Evolutionary conservation across 768 basidiomycete genomes (phyloP).

Genomic region (Candolleomyces efflorescens): DNA sequence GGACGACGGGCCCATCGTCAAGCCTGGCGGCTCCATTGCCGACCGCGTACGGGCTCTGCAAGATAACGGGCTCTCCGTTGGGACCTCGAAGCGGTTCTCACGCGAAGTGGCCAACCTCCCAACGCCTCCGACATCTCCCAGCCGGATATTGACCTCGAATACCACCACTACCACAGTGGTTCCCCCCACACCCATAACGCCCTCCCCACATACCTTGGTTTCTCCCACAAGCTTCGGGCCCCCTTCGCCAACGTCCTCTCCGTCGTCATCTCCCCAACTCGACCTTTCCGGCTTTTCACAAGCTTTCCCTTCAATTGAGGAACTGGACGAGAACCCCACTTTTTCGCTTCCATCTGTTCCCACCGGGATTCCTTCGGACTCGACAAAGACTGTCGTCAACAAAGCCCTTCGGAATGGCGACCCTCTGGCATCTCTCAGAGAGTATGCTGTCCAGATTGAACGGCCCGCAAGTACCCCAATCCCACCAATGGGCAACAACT

Average conservation of each 20-base stretch:
- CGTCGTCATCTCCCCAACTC: slow-evolving; percentile 37
- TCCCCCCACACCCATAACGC: slow-evolving; percentile 12
- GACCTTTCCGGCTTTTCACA: slow-evolving; percentile 56
- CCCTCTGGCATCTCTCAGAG: slow-evolving; percentile 27
- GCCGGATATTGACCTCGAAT: slow-evolving; percentile 27
- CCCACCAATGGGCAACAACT: slow-evolving; percentile 50
- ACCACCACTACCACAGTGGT: slow-evolving; percentile 17
- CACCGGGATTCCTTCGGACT: slow-evolving; percentile 30
- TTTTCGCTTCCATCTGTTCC: slow-evolving; percentile 49
- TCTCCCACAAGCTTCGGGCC: slow-evolving; percentile 70
- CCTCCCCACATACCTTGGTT: slow-evolving; percentile 63
- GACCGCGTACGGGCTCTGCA: slow-evolving; percentile 77
- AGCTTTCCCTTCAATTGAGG: slow-evolving; percentile 75
- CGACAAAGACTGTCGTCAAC: slow-evolving; percentile 12
- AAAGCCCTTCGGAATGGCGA: neutral
- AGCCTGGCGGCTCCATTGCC: slow-evolving; percentile 67
- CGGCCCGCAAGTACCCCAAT: slow-evolving; percentile 72
- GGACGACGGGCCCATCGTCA: slow-evolving; percentile 35
- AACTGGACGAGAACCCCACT: slow-evolving; percentile 55
- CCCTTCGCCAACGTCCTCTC: slow-evolving; percentile 67
- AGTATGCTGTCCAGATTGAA: slow-evolving; percentile 39
- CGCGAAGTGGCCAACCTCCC: slow-evolving; percentile 44
- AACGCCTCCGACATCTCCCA: slow-evolving; percentile 40
- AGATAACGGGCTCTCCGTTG: slow-evolving; percentile 63
- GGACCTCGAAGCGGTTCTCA: slow-evolving; percentile 53